Evolutionary conservation across 768 basidiomycete species (phyloP).

Genomic region (Multifurca ochricompacta): DNA sequence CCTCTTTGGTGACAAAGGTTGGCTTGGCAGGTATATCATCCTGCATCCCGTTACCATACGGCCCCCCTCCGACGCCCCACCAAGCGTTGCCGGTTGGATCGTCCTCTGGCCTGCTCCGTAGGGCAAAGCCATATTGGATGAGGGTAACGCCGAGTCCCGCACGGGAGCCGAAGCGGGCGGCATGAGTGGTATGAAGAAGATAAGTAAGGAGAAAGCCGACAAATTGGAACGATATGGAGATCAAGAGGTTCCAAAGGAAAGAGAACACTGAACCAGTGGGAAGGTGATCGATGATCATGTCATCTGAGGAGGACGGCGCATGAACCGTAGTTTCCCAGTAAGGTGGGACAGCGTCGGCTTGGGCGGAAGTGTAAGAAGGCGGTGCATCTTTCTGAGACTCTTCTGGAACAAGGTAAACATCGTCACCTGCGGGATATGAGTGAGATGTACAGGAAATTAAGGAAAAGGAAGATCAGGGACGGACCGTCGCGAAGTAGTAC

Average conservation of each 20-base stretch:
- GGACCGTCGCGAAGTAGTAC: constrained; percentile 53
- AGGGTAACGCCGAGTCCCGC: constrained; percentile 94
- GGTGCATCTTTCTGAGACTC: constrained; percentile 76
- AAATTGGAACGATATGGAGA: constrained; percentile 96
- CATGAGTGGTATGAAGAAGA: constrained; percentile 88
- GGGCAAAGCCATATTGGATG: constrained; percentile 89
- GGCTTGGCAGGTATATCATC: background rate
- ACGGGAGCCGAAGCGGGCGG: constrained; percentile 86
- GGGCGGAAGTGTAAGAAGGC: constrained; percentile 87
- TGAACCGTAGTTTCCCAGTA: constrained; percentile 99
- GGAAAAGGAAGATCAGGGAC: constrained; percentile 21
- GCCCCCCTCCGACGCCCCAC: background rate
- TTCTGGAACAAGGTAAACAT: constrained; percentile 73
- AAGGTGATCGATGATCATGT: constrained; percentile 86
- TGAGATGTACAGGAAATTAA: constrained; percentile 4
- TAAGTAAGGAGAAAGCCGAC: constrained; percentile 91
- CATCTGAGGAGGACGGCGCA: constrained; percentile 65
- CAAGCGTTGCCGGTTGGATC: constrained; percentile 24
- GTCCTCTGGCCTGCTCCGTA: constrained; percentile 47
- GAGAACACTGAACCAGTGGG: constrained; percentile 77
- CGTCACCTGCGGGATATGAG: constrained; percentile 45
- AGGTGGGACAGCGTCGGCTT: constrained; percentile 92
- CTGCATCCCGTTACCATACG: background rate
- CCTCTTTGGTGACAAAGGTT: constrained; percentile 12
- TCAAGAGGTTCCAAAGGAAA: constrained; percentile 88